Evolutionary conservation across 2,329 filamentous ascomycete genomes (phyloP).

Genomic region (Phialophora chinensis): DNA sequence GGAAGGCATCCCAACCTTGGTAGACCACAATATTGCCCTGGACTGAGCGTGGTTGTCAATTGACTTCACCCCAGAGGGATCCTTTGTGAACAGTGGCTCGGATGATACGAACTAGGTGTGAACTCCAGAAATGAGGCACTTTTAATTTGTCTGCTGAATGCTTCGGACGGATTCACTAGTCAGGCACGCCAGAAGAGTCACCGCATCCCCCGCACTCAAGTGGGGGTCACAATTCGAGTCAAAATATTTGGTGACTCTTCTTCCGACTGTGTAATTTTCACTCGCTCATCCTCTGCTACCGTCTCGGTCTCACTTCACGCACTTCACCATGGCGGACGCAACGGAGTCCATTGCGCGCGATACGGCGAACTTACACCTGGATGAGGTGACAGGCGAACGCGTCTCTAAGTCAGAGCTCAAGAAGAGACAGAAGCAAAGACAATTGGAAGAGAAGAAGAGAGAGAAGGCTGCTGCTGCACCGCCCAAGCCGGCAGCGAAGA

Average conservation of each 20-base stretch:
- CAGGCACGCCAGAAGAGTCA: background rate
- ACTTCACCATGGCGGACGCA: slow-evolving; percentile 42
- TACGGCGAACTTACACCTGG: slow-evolving; percentile 73
- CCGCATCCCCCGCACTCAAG: background rate
- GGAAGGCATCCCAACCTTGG: background rate
- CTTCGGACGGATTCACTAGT: background rate
- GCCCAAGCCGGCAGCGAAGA: slow-evolving; percentile 65
- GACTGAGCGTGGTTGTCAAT: background rate
- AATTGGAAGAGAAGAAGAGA: slow-evolving; percentile 86
- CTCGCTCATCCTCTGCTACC: background rate
- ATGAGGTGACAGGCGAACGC: slow-evolving; percentile 90
- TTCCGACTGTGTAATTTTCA: background rate
- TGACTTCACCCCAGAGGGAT: background rate
- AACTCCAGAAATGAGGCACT: background rate
- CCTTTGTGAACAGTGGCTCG: background rate
- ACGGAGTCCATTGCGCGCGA: slow-evolving; percentile 53
- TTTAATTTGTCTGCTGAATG: background rate
- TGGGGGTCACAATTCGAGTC: background rate
- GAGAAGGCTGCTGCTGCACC: slow-evolving; percentile 72
- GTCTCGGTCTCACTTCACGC: background rate
- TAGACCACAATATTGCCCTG: background rate
- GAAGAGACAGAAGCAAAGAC: slow-evolving; percentile 90
- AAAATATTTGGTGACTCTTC: slow-evolving; percentile 12
- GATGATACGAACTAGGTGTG: background rate
- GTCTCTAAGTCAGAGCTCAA: slow-evolving; percentile 88